Base-by-base conservation (phyloP, 2,329 filamentous ascomycete species). In the Cyphellophora attinorum region DNA sequence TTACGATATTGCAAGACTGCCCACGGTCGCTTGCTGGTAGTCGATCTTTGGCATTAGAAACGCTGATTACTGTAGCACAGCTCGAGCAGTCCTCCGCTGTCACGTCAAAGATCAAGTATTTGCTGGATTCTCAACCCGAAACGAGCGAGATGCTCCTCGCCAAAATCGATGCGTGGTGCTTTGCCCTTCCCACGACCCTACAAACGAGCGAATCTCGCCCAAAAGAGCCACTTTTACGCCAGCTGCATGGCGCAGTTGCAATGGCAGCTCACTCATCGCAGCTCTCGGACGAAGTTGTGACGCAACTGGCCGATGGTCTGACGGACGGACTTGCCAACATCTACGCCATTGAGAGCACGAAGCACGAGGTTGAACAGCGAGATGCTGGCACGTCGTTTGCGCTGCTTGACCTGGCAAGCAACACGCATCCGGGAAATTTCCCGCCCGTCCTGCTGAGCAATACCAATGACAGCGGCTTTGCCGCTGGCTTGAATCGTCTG, bases 151-250 rank as follows among this genome's bases (percentile, higher is more conserved):
- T 73, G 3, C 62, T 89, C 16, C 83, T 84, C 47, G 72, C 69
- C 17, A 80, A 74, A 1, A 67, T 93, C 1, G 82, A 89, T 54
- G 78, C 77, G 34, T 95, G 88, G 86, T 72, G 88, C 15, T 74
- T 76, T 2, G 79, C 84, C 27, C 70, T 98, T 12, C 80, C 89
- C 4, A 74, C 86, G 11, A 60, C 85, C 11, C 88, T 95, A 76
- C 85, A 89, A 54, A 75, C 78, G 6, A 81, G 78, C 46, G 86
- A 96, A 49, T 85, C 94, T 47, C 68, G 68, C n/a, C 65, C 71
- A 17, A 93, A 93, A 54, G 70, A 76, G 41, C 70, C 72, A 36
- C 76, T 79, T 2, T 71, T 96, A 16, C 70, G 72, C 17, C 84
- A 89, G 42, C 70, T 98, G n/a, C 74, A 80, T 11, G 80, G 78